phyloP scores from a whole-genome alignment of 306 rosid species.

The Erythrophleum fordii region DNA sequence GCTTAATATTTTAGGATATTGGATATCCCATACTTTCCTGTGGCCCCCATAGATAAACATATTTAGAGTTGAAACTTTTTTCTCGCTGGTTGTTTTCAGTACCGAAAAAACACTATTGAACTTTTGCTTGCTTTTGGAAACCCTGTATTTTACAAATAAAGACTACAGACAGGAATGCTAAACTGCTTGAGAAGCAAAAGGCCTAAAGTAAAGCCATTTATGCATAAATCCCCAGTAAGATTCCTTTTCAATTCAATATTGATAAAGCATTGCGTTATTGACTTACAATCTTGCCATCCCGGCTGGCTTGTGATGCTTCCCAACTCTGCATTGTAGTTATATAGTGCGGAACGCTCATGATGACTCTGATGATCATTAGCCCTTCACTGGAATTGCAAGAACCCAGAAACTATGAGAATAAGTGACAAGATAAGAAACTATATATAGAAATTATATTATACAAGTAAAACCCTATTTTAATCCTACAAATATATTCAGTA shows the following conservation, averaged over 20 bases:
- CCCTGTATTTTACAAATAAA: too few species aligned
- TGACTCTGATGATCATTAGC: not conserved
- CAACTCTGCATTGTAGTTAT: slow-evolving; percentile 57
- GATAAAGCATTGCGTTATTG: not conserved
- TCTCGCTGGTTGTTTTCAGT: not conserved
- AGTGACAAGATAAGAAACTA: not conserved
- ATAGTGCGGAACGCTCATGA: slow-evolving; percentile 32
- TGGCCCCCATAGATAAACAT: too few species aligned
- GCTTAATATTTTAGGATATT: not conserved
- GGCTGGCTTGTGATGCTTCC: slow-evolving; percentile 67
- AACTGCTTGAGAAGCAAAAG: not conserved
- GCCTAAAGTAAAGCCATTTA: not conserved
- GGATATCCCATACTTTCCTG: too few species aligned
- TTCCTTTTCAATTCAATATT: too few species aligned
- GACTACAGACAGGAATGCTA: not conserved
- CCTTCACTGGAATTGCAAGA: not conserved
- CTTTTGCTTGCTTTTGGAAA: not conserved
- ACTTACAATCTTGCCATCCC: slow-evolving; percentile 62
- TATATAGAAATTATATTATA: too few species aligned
- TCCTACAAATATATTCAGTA: too few species aligned
- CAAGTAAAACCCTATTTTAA: too few species aligned
- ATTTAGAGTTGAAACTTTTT: not conserved
- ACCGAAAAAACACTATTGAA: not conserved
- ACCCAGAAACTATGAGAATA: not conserved
- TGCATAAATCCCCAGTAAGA: not conserved